These are phyloP conservation scores for slime mould (Dictyostelium discoideum) DNA, from an alignment of 78 protist species.

Conservation along the genomic window dicty_2.7 NC_007089.4:2901501-2902000, in stretches of 20 bases:
- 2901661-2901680: neutral
- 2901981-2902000: neutral
- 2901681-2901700: constrained; percentile 13
- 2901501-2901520: neutral
- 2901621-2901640: neutral
- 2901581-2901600: neutral
- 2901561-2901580: neutral
- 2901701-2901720: neutral
- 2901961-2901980: neutral
- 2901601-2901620: too few species aligned
- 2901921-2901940: neutral
- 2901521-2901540: constrained; percentile 27
- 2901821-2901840: neutral
- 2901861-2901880: neutral
- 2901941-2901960: neutral
- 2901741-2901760: neutral
- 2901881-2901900: neutral
- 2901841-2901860: neutral
- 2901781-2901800: neutral
- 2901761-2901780: constrained; percentile 5
- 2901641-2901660: neutral
- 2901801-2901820: neutral
- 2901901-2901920: neutral
- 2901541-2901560: neutral
- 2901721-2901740: neutral